phyloP scores from a whole-genome alignment of 176 grass and related monocot species.

The Carex cristatella region DNA sequence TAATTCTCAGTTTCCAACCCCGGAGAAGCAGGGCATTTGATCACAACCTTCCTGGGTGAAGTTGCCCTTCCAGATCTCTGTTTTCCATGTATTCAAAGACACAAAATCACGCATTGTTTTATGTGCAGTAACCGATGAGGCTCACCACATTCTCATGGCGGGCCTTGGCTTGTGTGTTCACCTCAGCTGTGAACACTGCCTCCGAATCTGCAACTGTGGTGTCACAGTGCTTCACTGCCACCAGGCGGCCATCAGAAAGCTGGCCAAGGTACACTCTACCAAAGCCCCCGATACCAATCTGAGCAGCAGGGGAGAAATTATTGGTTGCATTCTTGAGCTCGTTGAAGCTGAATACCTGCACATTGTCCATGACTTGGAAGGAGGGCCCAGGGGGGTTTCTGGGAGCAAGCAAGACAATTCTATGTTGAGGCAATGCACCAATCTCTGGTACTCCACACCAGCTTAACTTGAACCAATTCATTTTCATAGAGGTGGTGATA shows the following conservation, averaged over 20 bases:
- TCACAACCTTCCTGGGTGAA: neutral
- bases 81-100: neutral
- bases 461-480: neutral
- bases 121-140: neutral
- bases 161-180: neutral
- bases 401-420: neutral
- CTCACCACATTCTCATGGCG: neutral
- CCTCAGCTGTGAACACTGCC: neutral
- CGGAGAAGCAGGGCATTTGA: too few relatives aligned
- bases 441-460: neutral
- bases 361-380: neutral
- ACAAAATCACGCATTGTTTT: neutral
- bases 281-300: neutral
- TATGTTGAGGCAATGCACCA: neutral
- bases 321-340: neutral
- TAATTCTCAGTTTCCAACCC: conserved; percentile 14
- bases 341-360: neutral
- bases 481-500: too few relatives aligned
- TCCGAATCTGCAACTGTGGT: neutral
- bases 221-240: neutral
- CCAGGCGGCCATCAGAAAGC: neutral
- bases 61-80: neutral
- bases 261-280: neutral
- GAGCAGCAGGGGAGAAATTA: neutral
- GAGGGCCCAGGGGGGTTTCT: neutral